phyloP scores from a whole-genome alignment of 768 basidiomycete genomes.

The Mycena vitilis region DNA sequence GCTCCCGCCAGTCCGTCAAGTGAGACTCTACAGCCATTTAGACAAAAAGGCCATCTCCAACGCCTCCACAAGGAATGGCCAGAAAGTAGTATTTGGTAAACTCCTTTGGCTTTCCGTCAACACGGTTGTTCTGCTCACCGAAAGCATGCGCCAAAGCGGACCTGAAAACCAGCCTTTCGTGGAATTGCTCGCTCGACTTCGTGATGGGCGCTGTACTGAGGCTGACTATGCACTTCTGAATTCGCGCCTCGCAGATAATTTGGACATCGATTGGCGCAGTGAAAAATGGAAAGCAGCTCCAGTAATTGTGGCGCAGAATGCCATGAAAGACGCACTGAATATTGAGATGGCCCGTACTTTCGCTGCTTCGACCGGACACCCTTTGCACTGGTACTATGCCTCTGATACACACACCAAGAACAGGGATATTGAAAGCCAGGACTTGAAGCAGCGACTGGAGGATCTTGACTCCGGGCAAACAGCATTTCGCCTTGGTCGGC shows the following conservation, averaged over 20 bases:
- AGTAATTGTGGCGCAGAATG: not conserved
- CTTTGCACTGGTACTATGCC: not conserved
- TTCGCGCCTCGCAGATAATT: not conserved
- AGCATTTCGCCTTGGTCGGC: not conserved
- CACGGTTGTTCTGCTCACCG: constrained; percentile 1
- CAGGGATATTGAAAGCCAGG: not conserved
- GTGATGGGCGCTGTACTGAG: constrained; percentile 10
- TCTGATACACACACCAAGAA: not conserved
- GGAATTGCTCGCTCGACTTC: not conserved
- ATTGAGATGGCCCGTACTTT: not conserved
- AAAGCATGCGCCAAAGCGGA: not conserved
- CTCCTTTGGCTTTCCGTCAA: not conserved
- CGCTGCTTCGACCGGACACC: not conserved
- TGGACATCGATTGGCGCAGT: not conserved
- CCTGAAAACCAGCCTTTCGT: constrained; percentile 1
- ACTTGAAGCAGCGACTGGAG: not conserved
- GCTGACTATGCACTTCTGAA: not conserved
- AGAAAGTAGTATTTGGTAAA: constrained; percentile 26
- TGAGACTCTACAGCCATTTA: constrained; percentile 30
- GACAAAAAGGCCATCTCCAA: not conserved
- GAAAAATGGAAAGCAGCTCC: not conserved
- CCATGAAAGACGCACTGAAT: constrained; percentile 2
- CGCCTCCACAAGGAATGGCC: not conserved
- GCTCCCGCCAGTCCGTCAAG: constrained; percentile 44
- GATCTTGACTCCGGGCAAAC: not conserved